Base-by-base conservation (phyloP, 75 land plant species). In the Adiantum capillusveneris region DNA sequence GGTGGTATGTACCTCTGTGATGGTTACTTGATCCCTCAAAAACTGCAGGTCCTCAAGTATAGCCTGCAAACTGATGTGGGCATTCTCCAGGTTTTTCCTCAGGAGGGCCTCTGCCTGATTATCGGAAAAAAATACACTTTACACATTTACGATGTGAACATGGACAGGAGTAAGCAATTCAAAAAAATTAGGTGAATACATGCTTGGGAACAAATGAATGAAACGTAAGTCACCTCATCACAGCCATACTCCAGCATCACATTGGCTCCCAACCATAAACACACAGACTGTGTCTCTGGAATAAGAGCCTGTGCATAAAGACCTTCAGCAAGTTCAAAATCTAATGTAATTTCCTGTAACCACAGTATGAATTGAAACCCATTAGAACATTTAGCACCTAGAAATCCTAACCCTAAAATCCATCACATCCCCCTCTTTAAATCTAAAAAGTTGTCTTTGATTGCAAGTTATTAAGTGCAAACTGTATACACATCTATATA, bases 241-340 rank as follows among this genome's bases (percentile, higher is more conserved):
- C 69, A 87, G 17, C 91, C 70, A 61, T 95, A 95, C 62, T 95
- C 99, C 42, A 95, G 78, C 99, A 95, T 95, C 61, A 95, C 97
- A 77, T 95, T 95, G 63, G 99, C 99, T 51, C 99, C 99, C 21
- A 95, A 76, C 99, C 99, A 95, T 62, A 95, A 68, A 52, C 99
- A 95, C 13, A 95, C 97, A 6, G 97, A 82, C 29, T 90, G 72
- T 17, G 82, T 57, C 31, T 85, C 84, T 48, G 80, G 81, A 48
- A 95, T 84, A 9, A 71, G 64, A 21, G 99, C 99, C 22, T 76
- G 80, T 25, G 99, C 82, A 65, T 82, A 90, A 50, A 95, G 87
- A 29, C 99, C 99, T 67, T 95, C 99, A 19, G 93, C 89, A 36
- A 95, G 80, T 70, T 95, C 99, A 81, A 84, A 95, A 75, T 95